A percentile compares a stretch with the other conserved stretches of the same genome.
These are phyloP conservation scores for Rhododendron molle DNA, from an alignment of 148 eudicot genomes.

Conservation along the genomic window DNA sequence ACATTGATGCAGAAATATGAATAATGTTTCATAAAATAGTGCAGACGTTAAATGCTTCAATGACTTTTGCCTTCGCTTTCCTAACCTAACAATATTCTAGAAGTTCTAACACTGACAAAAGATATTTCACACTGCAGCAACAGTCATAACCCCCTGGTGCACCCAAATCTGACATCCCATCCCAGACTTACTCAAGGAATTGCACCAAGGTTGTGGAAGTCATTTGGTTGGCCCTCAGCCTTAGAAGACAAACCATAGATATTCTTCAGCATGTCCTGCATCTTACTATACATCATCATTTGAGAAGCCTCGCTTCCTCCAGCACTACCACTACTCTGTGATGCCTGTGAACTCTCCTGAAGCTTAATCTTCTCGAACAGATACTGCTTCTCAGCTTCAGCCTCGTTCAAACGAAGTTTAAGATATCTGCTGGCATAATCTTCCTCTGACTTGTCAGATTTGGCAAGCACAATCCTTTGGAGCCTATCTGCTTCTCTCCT, in stretches of 20 bases:
- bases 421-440: conserved; percentile 58
- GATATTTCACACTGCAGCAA: neutral
- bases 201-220: conserved; percentile 19
- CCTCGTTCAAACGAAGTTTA: conserved; percentile 50
- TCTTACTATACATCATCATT: conserved; percentile 37
- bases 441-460: conserved; percentile 57
- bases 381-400: conserved; percentile 71
- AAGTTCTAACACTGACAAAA: neutral
- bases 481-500: conserved; percentile 62
- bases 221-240: conserved; percentile 32
- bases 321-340: conserved; percentile 29
- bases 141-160: neutral
- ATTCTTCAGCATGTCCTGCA: conserved; percentile 50
- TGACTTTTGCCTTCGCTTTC: neutral
- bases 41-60: neutral
- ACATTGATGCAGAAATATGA: neutral
- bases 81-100: neutral
- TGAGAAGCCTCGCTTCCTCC: conserved; percentile 35
- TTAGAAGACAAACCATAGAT: conserved; percentile 32
- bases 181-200: conserved; percentile 20
- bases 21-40: neutral
- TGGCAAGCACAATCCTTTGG: conserved; percentile 45
- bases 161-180: neutral
- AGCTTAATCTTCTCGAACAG: conserved; percentile 55
- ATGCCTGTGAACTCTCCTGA: conserved; percentile 53